Evolutionary conservation across 2,329 filamentous ascomycete genomes (phyloP).

Genomic region (Monosporascus cannonballus): DNA sequence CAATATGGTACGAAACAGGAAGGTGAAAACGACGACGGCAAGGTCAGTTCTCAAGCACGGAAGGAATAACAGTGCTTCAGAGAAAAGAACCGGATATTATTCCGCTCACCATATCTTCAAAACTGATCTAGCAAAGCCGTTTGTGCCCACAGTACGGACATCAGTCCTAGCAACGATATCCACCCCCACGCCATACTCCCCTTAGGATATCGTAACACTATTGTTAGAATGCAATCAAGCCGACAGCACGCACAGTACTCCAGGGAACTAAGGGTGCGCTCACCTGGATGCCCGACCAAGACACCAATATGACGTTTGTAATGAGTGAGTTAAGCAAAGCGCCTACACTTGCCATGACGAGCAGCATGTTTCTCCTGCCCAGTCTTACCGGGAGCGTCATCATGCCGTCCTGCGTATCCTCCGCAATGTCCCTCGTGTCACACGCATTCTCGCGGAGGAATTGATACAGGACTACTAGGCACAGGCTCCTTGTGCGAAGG

Average conservation of each 20-base stretch:
- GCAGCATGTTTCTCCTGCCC: not conserved
- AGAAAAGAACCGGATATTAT: constrained; percentile 2
- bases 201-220: not conserved
- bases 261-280: not conserved
- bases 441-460: constrained; percentile 9
- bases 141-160: not conserved
- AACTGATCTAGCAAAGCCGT: not conserved
- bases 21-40: too few species aligned
- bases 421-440: constrained; percentile 5
- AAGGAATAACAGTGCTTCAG: not conserved
- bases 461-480: constrained; percentile 6
- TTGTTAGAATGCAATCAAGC: not conserved
- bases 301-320: not conserved
- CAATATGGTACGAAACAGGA: too few species aligned
- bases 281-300: not conserved
- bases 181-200: not conserved
- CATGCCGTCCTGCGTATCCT: constrained; percentile 5
- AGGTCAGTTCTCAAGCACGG: too few species aligned
- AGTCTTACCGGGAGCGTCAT: constrained; percentile 3
- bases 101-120: constrained; percentile 12
- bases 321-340: not conserved
- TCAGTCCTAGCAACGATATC: not conserved
- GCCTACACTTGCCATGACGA: not conserved
- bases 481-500: constrained; percentile 5
- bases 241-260: not conserved